A percentile compares a stretch with the other conserved stretches of the same genome.
phyloP scores from a whole-genome alignment of 2,329 filamentous ascomycete genomes.

The Fusarium veterinarium region DNA sequence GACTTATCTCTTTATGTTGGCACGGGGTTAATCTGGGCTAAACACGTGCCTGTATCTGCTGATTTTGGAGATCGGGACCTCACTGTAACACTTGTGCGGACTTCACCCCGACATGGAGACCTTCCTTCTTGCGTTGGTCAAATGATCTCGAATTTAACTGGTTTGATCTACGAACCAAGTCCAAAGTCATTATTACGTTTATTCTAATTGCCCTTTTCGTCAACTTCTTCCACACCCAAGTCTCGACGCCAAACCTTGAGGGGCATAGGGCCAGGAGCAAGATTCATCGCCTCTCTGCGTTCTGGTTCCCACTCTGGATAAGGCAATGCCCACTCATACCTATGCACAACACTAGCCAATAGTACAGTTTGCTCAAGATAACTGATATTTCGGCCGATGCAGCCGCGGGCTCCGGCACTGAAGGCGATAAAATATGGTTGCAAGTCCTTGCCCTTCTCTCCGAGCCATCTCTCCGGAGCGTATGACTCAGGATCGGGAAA shows the following conservation, averaged over 20 bases:
- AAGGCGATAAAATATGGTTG: slow-evolving; percentile 56
- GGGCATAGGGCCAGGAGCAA: slow-evolving; percentile 36
- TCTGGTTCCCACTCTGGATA: slow-evolving; percentile 33
- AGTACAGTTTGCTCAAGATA: slow-evolving; percentile 60
- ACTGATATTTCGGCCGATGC: slow-evolving; percentile 55
- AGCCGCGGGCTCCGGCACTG: slow-evolving; percentile 55
- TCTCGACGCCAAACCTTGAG: slow-evolving; percentile 41
- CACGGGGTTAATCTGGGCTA: not conserved
- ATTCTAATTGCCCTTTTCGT: slow-evolving; percentile 18
- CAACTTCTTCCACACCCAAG: slow-evolving; percentile 10
- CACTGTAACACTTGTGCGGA: not conserved
- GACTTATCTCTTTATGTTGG: not conserved
- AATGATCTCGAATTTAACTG: not conserved
- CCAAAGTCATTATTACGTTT: not conserved
- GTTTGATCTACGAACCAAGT: not conserved
- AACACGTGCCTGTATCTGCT: not conserved
- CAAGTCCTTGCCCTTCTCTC: slow-evolving; percentile 48
- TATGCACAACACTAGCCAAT: slow-evolving; percentile 55
- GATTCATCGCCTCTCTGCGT: slow-evolving; percentile 39
- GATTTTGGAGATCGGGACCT: not conserved
- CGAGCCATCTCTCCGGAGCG: slow-evolving; percentile 55
- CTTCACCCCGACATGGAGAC: not conserved
- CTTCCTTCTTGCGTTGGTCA: no score
- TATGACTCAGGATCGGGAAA: slow-evolving; percentile 56
- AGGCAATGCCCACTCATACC: slow-evolving; percentile 54